Conservation (phyloP, 768 basidiomycete genomes). For the Rhodotorula toruloides region DNA sequence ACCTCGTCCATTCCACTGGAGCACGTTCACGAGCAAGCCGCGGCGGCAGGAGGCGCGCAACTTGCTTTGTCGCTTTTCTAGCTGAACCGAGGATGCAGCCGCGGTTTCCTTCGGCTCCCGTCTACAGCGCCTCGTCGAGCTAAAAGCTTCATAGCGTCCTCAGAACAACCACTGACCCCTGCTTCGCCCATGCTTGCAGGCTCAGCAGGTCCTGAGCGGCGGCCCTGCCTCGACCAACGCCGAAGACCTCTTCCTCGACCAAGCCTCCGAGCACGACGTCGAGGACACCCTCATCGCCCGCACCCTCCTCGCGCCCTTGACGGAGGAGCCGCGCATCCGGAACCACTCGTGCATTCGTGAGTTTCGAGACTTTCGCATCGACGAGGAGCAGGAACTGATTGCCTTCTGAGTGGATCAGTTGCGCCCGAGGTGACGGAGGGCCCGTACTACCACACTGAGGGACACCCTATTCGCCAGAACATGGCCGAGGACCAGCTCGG, state of each 20-base stretch:
- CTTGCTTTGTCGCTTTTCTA: no score
- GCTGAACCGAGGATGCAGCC: no score
- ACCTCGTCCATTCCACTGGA: neutral
- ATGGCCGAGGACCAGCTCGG: conserved; percentile 47
- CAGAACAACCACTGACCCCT: no score
- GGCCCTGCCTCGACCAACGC: conserved; percentile 18
- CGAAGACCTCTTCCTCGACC: conserved; percentile 43
- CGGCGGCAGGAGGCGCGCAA: no score
- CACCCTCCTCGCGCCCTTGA: conserved; percentile 14
- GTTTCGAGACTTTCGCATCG: no score
- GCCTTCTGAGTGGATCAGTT: no score
- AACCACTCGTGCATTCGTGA: conserved; percentile 44
- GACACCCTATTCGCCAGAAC: conserved; percentile 46
- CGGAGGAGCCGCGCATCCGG: conserved; percentile 40
- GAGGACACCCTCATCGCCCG: conserved; percentile 38
- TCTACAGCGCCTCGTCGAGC: no score
- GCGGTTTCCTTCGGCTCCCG: no score
- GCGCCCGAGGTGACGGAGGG: conserved; percentile 35
- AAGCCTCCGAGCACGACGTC: conserved; percentile 38
- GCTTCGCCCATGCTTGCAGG: neutral
- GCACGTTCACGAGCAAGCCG: no score
- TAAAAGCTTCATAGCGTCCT: no score
- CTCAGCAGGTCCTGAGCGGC: conserved; percentile 35
- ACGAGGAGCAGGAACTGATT: no score
- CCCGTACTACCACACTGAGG: conserved; percentile 44